Evolutionary conservation across 208 protist genomes (phyloP), one percentile per base, ranked within the genome.

Genomic region (Acanthamoeba castellanii): DNA sequence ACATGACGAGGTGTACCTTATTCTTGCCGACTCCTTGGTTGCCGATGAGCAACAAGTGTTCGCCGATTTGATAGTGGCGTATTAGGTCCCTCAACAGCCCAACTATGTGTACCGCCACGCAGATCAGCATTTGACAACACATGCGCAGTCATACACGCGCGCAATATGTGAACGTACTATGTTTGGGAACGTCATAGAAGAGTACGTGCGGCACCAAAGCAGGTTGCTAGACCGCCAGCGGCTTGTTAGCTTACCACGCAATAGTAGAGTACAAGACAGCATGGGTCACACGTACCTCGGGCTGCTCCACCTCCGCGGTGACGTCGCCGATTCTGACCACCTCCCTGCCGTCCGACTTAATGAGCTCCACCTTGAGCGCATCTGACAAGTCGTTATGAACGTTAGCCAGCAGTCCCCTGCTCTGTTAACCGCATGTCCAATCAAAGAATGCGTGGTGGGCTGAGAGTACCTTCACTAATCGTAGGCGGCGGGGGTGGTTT

Each of bases 11-110:
- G 25, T 13, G 27, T 97, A 99, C 96, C 96, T 99, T 99, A 97
- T 99, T 99, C 96, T 99, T 99, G 47, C 99, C 99, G 42, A 99
- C 98, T 32, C 98, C 98, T 92, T 99, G 99, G 91, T 98, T 99
- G 78, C 98, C 98, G 45, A 99, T 98, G 42, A 99, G 97, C 14
- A 99, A 97, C 42, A 99, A 96, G 82, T 98, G 98, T 34, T 97
- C 95, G 11, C 97, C 96, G n/a, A 95, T 52, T 4, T 52, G 20
- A 32, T 89, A 95, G 87, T 99, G 98, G 94, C 98, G 97, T 8
- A 98, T 97, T 57, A 99, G 96, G 96, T 98, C 98, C 6, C 95
- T 95, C 70, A 99, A 96, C 59, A 99, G 96, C 6, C 91, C 94
- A 72, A 98, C 74, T 82, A 72, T 6, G n/a, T 34, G 34, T 18